Evolutionary conservation across 352 stramenopile species (phyloP).

Genomic region (Globisporangium nunn): DNA sequence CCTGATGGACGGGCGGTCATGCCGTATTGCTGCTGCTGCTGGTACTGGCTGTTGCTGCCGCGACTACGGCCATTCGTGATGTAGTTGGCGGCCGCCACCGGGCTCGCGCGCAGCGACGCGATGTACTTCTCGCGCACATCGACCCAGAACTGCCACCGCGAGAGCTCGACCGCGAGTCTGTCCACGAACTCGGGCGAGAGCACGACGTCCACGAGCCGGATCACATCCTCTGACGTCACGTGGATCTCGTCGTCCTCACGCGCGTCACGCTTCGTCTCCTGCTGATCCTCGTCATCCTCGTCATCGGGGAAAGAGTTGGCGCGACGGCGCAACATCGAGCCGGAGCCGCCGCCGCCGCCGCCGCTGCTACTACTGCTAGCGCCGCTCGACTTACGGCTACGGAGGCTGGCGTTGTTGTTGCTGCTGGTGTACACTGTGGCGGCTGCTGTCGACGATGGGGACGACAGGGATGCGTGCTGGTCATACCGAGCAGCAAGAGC

Average conservation of each 20-base stretch:
- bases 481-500: conserved; percentile 1
- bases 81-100: conserved; percentile 1
- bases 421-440: conserved; percentile 9
- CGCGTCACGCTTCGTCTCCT: conserved; percentile 20
- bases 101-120: conserved; percentile 24
- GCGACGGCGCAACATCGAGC: conserved; percentile 4
- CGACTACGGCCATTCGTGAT: background rate
- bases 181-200: conserved; percentile 69
- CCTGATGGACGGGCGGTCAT: background rate
- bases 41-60: conserved; percentile 13
- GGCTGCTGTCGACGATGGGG: conserved; percentile 2
- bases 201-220: conserved; percentile 67
- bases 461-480: conserved; percentile 2
- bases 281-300: conserved; percentile 20
- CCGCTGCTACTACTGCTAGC: background rate
- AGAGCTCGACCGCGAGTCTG: conserved; percentile 48
- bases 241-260: conserved; percentile 45
- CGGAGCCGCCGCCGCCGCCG: background rate
- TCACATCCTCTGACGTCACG: conserved; percentile 68
- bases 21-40: conserved; percentile 2
- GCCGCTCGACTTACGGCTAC: conserved; percentile 13
- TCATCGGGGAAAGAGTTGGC: conserved; percentile 1
- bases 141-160: conserved; percentile 78
- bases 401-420: background rate
- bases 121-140: conserved; percentile 74